Evolutionary conservation across 1,139 yeast species (phyloP), one percentile per base, ranked within the genome.

Genomic region (Pichia sp.): DNA sequence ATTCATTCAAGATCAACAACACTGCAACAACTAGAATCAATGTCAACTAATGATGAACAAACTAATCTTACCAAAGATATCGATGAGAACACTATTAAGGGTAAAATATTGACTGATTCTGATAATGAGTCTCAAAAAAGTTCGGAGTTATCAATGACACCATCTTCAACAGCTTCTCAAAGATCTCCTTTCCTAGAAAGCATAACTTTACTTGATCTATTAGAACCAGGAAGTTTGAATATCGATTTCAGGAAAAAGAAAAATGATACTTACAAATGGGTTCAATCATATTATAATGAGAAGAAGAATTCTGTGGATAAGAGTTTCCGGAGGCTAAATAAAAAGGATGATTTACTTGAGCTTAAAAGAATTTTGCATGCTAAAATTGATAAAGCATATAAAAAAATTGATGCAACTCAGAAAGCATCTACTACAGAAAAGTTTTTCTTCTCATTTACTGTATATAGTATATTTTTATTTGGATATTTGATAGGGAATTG

Each of bases 401-500:
- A 64, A 18, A 68, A 79, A 39, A 65, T 85, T 42, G 76, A 69
- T 43, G 56, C 57, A 35, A 65, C 72, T 25, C 63, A 77, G 39
- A 65, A 71, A 56, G 79, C 71, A 36, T 76, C 94, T 6, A 68
- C 69, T 14, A 77, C 93, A 1, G 96, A 89, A 55, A 91, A 89
- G 61, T 55, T 79, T 26, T 86, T 88, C 53, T 91, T 88, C 59
- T 80, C 96, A 0, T 59, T 77, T 33, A 79, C 95, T 0, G 68
- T 88, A 34, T 74, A 79, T 44, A 64, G 75, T 41, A 73, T 91
- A 12, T 85, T 91, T 35, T 61, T 74, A 28, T 68, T 80, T 15
- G 97, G 97, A 0, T 73, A 79, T 47, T 61, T 86, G 10, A 78
- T 89, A 53, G 97, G 96, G 7, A 72, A 73, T 45, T 72, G 73